Evolutionary conservation across 2,329 filamentous ascomycete species (phyloP), one percentile per base, ranked within the genome.

Genomic region (Chrysosporium keratinophilum): DNA sequence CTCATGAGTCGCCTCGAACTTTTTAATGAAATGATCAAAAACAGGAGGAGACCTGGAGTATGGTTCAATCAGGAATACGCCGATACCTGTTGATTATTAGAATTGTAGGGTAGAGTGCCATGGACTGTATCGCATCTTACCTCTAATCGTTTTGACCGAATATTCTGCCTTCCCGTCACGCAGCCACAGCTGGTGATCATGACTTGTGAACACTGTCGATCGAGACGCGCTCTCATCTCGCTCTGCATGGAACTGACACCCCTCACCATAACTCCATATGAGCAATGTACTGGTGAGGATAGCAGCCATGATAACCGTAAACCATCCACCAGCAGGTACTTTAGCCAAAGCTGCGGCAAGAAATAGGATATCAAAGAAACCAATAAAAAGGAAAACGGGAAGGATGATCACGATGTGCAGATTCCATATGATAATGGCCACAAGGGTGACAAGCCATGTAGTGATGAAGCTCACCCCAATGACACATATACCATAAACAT

Each of bases 391-490:
- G 69, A 81, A 87, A 0, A 80, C 72, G 0, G 81, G 61, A 35
- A 82, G 62, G 6, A 89, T 81, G n/a, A 83, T 59, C 50, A 76
- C 74, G 1, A 79, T 71, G 1, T 78, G 77, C 23, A 85, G 66
- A 17, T 79, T 76, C 86, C 86, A 90, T 39, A 88, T 82, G 37
- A 89, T 74, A 1, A 89, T 74, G 0, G 85, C 82, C 1, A 85
- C 83, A 1, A 90, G 71, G 0, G 83, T 78, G 1, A 88, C 82
- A 76, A 91, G 82, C 65, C 78, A 84, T 0, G 85, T 89, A 52
- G 84, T 84, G 62, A 90, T 82, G 64, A 89, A 87, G 0, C 85
- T 87, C 42, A 89, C 86, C 47, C 87, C 79, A 61, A 89, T 87
- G 64, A 90, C 86, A 59, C 86, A 90, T 6, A 87, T 82, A 39